phyloP scores from a whole-genome alignment of 148 eudicot species.

The Mesembryanthemum crystallinum region DNA sequence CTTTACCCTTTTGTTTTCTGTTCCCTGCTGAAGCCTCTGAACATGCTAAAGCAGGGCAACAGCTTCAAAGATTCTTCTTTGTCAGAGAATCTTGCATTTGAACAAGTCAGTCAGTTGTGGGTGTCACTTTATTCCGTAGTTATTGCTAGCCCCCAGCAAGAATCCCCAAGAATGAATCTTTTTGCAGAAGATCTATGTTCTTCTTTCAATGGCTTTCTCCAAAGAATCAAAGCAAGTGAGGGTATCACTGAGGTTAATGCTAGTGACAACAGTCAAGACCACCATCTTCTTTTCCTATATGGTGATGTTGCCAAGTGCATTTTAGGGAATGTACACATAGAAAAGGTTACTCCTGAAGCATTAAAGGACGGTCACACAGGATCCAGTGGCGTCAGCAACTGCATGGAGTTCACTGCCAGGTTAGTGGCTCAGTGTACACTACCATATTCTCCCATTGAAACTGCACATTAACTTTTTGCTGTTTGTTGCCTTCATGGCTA shows the following conservation, averaged over 20 bases:
- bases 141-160: slow-evolving; percentile 27
- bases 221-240: slow-evolving; percentile 27
- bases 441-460: neutral
- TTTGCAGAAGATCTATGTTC: slow-evolving; percentile 51
- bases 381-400: slow-evolving; percentile 36
- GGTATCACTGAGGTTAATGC: slow-evolving; percentile 19
- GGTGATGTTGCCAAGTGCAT: slow-evolving; percentile 48
- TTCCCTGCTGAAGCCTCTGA: slow-evolving; percentile 24
- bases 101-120: slow-evolving; percentile 54
- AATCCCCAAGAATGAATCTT: slow-evolving; percentile 30
- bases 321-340: slow-evolving; percentile 38
- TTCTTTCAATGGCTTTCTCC: slow-evolving; percentile 43
- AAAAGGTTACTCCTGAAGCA: slow-evolving; percentile 35
- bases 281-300: slow-evolving; percentile 31
- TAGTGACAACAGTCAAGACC: slow-evolving; percentile 19
- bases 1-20: slow-evolving; percentile 55
- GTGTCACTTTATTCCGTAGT: slow-evolving; percentile 52
- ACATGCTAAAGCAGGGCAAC: slow-evolving; percentile 15
- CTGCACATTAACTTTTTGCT: neutral
- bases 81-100: slow-evolving; percentile 29
- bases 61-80: slow-evolving; percentile 23
- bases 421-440: slow-evolving; percentile 45
- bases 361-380: slow-evolving; percentile 29
- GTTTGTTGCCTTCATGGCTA: neutral
- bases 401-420: slow-evolving; percentile 54